Evolutionary conservation across 176 grass and related monocot species (phyloP).

Genomic region (Poa pratensis): DNA sequence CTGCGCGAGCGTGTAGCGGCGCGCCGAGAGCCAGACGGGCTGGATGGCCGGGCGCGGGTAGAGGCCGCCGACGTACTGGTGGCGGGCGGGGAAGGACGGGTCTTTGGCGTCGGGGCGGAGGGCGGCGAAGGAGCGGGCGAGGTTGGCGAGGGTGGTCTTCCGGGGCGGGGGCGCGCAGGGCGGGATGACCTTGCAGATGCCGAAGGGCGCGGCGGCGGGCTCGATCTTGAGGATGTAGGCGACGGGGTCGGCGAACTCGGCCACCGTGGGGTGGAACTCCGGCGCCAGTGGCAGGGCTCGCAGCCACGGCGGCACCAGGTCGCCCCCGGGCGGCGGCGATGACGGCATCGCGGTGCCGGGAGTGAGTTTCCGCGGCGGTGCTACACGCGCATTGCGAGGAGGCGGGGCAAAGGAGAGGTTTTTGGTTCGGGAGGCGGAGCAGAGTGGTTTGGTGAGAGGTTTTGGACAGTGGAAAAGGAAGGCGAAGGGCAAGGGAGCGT

Average conservation of each 20-base stretch:
- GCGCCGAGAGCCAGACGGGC: slow-evolving; percentile 66
- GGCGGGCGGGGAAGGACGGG: slow-evolving; percentile 76
- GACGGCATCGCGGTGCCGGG: slow-evolving; percentile 25
- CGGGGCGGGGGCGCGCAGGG: slow-evolving; percentile 65
- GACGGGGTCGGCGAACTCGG: slow-evolving; percentile 88
- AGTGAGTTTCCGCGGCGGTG: background rate
- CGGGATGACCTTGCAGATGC: slow-evolving; percentile 89
- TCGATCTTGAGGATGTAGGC: slow-evolving; percentile 89
- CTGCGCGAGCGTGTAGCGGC: slow-evolving; percentile 78
- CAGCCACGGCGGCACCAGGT: slow-evolving; percentile 69
- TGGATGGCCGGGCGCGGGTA: slow-evolving; percentile 59
- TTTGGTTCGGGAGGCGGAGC: slow-evolving; percentile 9
- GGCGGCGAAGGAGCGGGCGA: slow-evolving; percentile 90
- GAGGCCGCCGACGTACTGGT: slow-evolving; percentile 81
- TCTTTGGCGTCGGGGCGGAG: slow-evolving; percentile 29
- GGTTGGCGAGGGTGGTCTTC: slow-evolving; percentile 71
- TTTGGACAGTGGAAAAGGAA: slow-evolving; percentile 6
- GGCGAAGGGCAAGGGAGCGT: background rate
- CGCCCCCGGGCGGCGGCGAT: slow-evolving; percentile 7
- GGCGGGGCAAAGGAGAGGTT: slow-evolving; percentile 23
- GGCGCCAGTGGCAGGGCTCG: slow-evolving; percentile 78
- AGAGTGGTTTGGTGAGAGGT: slow-evolving; percentile 2
- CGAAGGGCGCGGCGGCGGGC: slow-evolving; percentile 65
- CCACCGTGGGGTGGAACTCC: slow-evolving; percentile 76
- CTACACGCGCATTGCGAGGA: slow-evolving; percentile 45